Base-by-base conservation (phyloP, 768 basidiomycete species). In the Scleroderma bovista region DNA sequence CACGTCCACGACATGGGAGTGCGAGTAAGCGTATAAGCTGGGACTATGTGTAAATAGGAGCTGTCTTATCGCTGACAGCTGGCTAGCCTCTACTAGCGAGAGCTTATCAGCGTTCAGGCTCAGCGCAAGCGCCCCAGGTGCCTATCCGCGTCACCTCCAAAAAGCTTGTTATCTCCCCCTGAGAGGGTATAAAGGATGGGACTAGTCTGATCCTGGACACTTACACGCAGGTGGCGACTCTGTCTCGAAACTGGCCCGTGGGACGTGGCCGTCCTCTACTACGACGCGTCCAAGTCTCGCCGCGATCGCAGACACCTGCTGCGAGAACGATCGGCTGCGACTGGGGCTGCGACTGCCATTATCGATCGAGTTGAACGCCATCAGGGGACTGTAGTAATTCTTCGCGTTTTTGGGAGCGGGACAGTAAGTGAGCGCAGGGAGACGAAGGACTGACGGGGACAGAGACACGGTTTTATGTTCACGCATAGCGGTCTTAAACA, bases 301-400 rank as follows among this genome's bases (percentile, higher is more conserved):
- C 34, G 40, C 46, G 13, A 52, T 33, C 12, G 50, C 51, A 3
- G 54, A 55, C 31, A 55, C 26, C 46, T 52, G 54, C 24, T 50
- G 45, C 17, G 55, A 44, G 26, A 50, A 40, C 13, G 51, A 44
- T 19, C 20, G 34, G 11, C 42, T 39, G 15, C 15, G 5, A 16
- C 24, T 22, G 16, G 16, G 22, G 23, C 41, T 29, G 16, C 15
- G 22, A 6, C 23, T 29, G 23, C 13, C n/a, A n/a, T n/a, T 24
- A 16, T 6, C 41, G 16, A 22, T 26, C 1, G 41, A 15, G 20
- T 20, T 43, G 41, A 43, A 43, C 24, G 22, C 24, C 41, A 43
- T 43, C 41, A 23, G 16, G 10, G 23, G 19, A 23, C 24, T 29
- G 16, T 20, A 1, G 15, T 43, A n/a, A 16, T 43, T 43, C 15